Evolutionary conservation across 176 grass and related monocot species (phyloP).

Genomic region (Musa itinerans): DNA sequence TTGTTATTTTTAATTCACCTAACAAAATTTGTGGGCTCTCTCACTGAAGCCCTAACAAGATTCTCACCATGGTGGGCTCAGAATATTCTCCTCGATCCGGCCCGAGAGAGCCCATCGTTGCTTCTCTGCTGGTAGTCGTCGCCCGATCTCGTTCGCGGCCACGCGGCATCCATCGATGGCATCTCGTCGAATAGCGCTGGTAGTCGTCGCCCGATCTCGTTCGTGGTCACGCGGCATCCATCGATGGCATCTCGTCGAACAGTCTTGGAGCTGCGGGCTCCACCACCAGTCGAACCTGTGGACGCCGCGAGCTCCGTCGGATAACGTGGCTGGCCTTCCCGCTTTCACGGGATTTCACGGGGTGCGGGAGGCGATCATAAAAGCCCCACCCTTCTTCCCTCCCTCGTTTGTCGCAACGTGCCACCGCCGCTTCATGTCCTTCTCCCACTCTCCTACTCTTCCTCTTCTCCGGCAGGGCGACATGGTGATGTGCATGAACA

Average conservation of each 20-base stretch:
- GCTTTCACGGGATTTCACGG: not conserved
- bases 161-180: not conserved
- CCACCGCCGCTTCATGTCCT: not conserved
- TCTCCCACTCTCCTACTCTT: not conserved
- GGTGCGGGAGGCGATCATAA: too few species aligned
- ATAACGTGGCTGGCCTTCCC: constrained; percentile 8
- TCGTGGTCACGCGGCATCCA: too few species aligned
- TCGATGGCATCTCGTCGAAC: not conserved
- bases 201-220: too few species aligned
- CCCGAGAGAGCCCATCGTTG: too few species aligned
- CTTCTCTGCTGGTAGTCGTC: too few species aligned
- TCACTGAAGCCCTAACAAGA: too few species aligned
- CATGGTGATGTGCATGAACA: constrained; percentile 7
- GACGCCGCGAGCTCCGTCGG: not conserved
- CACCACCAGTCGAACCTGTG: not conserved
- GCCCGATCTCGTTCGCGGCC: too few species aligned
- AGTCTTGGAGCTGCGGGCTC: not conserved
- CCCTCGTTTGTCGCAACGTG: not conserved
- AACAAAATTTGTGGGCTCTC: too few species aligned
- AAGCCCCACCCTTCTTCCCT: too few species aligned
- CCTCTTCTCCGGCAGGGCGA: not conserved
- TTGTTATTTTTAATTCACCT: too few species aligned
- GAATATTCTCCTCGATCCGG: too few species aligned
- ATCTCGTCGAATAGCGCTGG: not conserved
- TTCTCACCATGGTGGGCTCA: too few species aligned